Base-by-base conservation (phyloP, 2,329 filamentous ascomycete genomes). In the Dothideomycetes sp. region DNA sequence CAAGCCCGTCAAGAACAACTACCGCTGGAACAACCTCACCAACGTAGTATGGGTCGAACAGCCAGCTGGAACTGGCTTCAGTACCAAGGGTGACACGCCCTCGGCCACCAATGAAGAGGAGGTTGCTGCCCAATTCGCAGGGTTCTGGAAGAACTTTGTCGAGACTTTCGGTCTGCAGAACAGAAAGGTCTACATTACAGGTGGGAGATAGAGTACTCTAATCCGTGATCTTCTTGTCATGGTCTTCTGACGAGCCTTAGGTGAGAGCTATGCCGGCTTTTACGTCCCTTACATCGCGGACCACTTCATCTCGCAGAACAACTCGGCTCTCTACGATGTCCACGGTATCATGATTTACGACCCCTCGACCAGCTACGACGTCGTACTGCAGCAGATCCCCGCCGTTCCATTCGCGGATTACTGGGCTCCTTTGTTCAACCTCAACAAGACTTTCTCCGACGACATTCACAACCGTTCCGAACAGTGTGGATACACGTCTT, bases 271-370 rank as follows among this genome's bases (percentile, higher is more conserved):
- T 50, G 81, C 74, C 0, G 45, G 42, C 15, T 33, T 43, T 15
- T 82, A 78, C 51, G 74, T 81, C 2, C 80, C 82, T 0, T 86
- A 84, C 54, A 81, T 88, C 44, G 75, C 80, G 1, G 74, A 78
- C 51, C 78, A 76, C 19, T 83, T 91, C 71, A 65, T 88, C 47
- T 75, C 83, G 41, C 68, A 69, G 35, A 74, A 83, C 5, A 72
- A 87, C 59, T 73, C 66, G 4, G 65, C 63, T 7, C 79, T 84
- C 61, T 87, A 76, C 59, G 72, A 87, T 54, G 58, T 87, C 5
- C 67, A 74, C 20, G 79, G 76, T 1, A 74, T 83, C 45, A 62
- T 87, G 60, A 76, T 89, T 45, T 84, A 86, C 53, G 82, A 88
- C 50, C 82, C 83, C 0, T 68, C 71, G 4, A 69, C 81, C 13